These are phyloP conservation scores for Plasmodiophora brassicae DNA, from an alignment of 208 protist genomes.

Conservation along the genomic window DNA sequence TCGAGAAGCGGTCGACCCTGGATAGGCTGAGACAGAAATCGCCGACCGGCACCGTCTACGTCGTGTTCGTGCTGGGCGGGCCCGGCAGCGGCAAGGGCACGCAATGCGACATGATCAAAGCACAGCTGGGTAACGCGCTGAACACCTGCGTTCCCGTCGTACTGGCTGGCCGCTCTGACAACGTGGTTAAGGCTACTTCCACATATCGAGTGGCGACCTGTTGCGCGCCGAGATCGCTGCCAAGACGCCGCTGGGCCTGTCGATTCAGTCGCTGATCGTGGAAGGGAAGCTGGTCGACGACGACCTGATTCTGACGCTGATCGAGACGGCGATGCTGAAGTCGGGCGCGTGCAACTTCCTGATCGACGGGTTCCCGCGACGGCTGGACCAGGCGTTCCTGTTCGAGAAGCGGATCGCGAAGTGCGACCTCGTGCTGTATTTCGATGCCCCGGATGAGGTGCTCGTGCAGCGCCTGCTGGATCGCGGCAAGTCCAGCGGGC, in stretches of 20 bases:
- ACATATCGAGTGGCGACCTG: constrained; percentile 61
- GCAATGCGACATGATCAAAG: constrained; percentile 53
- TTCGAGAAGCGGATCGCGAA: constrained; percentile 15
- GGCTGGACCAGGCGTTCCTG: constrained; percentile 43
- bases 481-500: constrained; percentile 60
- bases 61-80: constrained; percentile 53
- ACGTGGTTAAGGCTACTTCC: constrained; percentile 44
- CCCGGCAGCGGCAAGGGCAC: constrained; percentile 62
- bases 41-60: neutral
- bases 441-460: constrained; percentile 57
- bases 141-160: no score
- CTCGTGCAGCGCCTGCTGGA: constrained; percentile 57
- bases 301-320: constrained; percentile 20
- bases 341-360: constrained; percentile 43
- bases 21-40: neutral
- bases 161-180: no score
- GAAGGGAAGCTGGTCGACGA: constrained; percentile 39
- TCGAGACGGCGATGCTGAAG: constrained; percentile 31
- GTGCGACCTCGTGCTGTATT: constrained; percentile 51
- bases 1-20: neutral
- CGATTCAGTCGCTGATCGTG: neutral
- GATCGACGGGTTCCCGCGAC: constrained; percentile 66
- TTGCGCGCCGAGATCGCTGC: constrained; percentile 52
- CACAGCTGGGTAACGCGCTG: neutral
- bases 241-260: neutral